phyloP scores from a whole-genome alignment of 2,329 filamentous ascomycete genomes.

The Ceratocystis variospora region DNA sequence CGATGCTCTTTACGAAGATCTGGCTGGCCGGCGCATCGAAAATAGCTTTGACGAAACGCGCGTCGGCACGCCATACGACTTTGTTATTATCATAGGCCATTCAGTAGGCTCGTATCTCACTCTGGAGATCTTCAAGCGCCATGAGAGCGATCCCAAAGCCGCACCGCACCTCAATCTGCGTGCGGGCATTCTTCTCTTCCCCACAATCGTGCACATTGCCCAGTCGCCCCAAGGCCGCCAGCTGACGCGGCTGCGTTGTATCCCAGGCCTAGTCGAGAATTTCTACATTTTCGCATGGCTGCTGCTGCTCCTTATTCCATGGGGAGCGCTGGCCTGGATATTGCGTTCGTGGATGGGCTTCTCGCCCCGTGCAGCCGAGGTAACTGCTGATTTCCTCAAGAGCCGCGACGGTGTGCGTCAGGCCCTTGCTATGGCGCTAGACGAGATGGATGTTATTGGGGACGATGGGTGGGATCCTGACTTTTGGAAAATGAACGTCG shows the following conservation, averaged over 20 bases:
- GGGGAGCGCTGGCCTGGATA: constrained; percentile 30
- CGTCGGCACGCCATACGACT: constrained; percentile 34
- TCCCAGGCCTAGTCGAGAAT: constrained; percentile 30
- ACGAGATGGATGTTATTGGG: constrained; percentile 46
- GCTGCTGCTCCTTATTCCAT: constrained; percentile 33
- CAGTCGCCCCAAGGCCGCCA: constrained; percentile 45
- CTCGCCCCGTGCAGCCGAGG: constrained; percentile 34
- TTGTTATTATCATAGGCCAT: constrained; percentile 56
- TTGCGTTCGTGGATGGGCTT: constrained; percentile 35
- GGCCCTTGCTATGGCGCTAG: constrained; percentile 43
- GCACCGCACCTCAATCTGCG: constrained; percentile 31
- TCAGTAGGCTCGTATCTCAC: constrained; percentile 61
- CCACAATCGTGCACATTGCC: constrained; percentile 59
- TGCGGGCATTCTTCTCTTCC: constrained; percentile 54
- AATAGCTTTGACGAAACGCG: constrained; percentile 22
- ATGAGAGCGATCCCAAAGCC: constrained; percentile 29
- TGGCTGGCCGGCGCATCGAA: constrained; percentile 26
- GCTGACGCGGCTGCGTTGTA: constrained; percentile 27
- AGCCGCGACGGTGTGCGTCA: constrained; percentile 46
- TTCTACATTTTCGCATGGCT: constrained; percentile 31
- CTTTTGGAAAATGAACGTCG: constrained; percentile 35
- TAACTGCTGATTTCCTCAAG: constrained; percentile 41
- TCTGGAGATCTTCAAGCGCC: constrained; percentile 51
- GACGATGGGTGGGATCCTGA: constrained; percentile 47
- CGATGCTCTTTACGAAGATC: constrained; percentile 29